Evolutionary conservation across 768 basidiomycete genomes (phyloP), one percentile per base, ranked within the genome.

Genomic region (Hygrophoropsis aurantiaca): DNA sequence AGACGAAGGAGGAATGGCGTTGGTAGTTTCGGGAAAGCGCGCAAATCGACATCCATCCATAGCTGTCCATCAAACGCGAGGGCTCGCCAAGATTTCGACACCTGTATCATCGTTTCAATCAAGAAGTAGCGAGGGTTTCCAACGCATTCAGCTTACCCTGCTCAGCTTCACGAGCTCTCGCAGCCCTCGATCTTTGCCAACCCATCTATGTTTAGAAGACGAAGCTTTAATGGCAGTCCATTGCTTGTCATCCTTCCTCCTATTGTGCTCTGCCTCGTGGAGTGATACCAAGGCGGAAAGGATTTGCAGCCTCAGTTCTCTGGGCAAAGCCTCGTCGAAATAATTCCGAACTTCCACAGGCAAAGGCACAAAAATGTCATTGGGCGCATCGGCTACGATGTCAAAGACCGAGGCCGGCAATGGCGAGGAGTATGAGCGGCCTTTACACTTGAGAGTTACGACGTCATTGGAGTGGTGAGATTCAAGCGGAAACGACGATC

Each of bases 51-150:
- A 46, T 76, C 60, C 36, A 67, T 58, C 93, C 93, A 94, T n/a
- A 94, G 74, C 58, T 92, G 88, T 11, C 92, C 92, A 61, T 95
- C 93, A 55, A 85, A 82, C 20, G 84, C 81, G 32, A 94, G 78
- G 2, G 69, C 61, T 43, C 79, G 82, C 91, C 92, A 95, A 9
- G 73, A 58, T 60, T 79, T 86, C 23, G 86, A 93, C 10, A 91
- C 86, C 88, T 92, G 52, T 56, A 30, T 36, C 24, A 11, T 61
- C 38, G 40, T 33, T 40, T 36, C 8, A 13, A 25, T 44, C 45
- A 25, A 19, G 24, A 11, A 42, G 15, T 18, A 11, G 11, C 20
- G 5, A 40, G 6, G 1, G 3, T 10, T 44, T n/a, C 36, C n/a
- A 44, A 37, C 52, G 33, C 50, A 20, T 8, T 54, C 49, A 51